Percentiles rank a stretch among this genome's conserved stretches.
phyloP scores from a whole-genome alignment of 257 asterid genomes.

The Plantago ovata region DNA sequence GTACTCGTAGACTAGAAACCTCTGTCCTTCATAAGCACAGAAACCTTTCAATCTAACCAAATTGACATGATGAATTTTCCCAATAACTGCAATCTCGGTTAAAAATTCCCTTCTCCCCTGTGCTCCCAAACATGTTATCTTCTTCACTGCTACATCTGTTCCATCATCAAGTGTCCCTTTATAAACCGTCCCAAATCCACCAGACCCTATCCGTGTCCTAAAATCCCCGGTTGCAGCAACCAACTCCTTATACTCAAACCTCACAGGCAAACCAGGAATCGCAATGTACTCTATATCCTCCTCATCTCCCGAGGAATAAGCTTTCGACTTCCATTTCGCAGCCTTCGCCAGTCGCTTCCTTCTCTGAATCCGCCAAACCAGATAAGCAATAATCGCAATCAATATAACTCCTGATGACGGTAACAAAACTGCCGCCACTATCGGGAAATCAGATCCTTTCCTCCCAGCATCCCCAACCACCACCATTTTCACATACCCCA shows the following conservation, averaged over 20 bases:
- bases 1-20: slow-evolving; percentile 68
- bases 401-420: slow-evolving; percentile 43
- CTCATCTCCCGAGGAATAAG: slow-evolving; percentile 27
- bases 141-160: slow-evolving; percentile 69
- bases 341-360: slow-evolving; percentile 13
- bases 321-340: slow-evolving; percentile 22
- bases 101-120: slow-evolving; percentile 66
- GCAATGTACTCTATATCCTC: slow-evolving; percentile 35
- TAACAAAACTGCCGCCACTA: slow-evolving; percentile 38
- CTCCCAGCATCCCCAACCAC: slow-evolving; percentile 7
- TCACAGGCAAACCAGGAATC: slow-evolving; percentile 65
- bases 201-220: slow-evolving; percentile 58
- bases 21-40: slow-evolving; percentile 49
- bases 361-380: slow-evolving; percentile 31
- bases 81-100: slow-evolving; percentile 71
- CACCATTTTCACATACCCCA: slow-evolving; percentile 48
- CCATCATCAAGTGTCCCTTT: slow-evolving; percentile 64
- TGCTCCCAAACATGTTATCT: slow-evolving; percentile 57
- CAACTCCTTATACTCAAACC: slow-evolving; percentile 47
- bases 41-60: slow-evolving; percentile 68
- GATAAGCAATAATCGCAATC: slow-evolving; percentile 18
- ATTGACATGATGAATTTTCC: slow-evolving; percentile 72
- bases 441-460: slow-evolving; percentile 31
- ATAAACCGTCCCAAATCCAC: slow-evolving; percentile 78
- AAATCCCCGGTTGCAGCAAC: slow-evolving; percentile 53